Conservation (phyloP, 768 basidiomycete genomes). For the Boletales sp. region DNA sequence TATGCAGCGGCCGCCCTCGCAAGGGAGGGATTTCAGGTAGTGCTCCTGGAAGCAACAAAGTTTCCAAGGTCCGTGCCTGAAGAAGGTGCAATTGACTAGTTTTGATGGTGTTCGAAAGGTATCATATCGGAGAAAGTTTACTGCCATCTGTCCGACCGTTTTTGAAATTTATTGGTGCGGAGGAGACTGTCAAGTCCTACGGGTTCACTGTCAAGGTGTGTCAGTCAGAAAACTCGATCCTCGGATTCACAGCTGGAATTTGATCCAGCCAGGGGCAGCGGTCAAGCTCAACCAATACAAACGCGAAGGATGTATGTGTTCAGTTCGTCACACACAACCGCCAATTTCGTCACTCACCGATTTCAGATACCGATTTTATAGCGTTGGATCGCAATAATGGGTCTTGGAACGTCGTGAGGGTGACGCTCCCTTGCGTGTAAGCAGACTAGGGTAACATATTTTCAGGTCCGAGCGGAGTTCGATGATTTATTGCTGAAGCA, state of each 20-base stretch:
- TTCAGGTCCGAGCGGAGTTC: conserved; percentile 6
- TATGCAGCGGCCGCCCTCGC: conserved; percentile 7
- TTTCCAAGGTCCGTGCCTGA: conserved; percentile 7
- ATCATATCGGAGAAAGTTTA: conserved; percentile 15
- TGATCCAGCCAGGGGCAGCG: conserved; percentile 4
- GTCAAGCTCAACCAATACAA: conserved; percentile 11
- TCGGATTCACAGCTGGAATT: neutral
- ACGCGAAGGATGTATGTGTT: conserved; percentile 9
- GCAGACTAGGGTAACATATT: neutral
- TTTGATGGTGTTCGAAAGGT: conserved; percentile 1
- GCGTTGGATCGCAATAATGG: conserved; percentile 1
- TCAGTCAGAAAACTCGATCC: neutral
- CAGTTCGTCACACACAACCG: too few species aligned
- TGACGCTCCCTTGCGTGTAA: neutral
- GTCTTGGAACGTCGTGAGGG: conserved; percentile 6
- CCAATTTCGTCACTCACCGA: neutral
- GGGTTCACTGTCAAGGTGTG: conserved; percentile 10
- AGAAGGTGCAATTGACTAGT: too few species aligned
- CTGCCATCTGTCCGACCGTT: conserved; percentile 7
- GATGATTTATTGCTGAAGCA: conserved; percentile 3
- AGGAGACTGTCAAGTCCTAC: conserved; percentile 4
- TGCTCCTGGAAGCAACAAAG: conserved; percentile 8
- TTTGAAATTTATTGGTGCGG: conserved; percentile 7
- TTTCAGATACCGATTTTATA: conserved; percentile 7
- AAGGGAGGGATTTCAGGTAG: conserved; percentile 10